Evolutionary conservation across 2,329 filamentous ascomycete species (phyloP), one percentile per base, ranked within the genome.

Genomic region (Triangularia verruculosa): DNA sequence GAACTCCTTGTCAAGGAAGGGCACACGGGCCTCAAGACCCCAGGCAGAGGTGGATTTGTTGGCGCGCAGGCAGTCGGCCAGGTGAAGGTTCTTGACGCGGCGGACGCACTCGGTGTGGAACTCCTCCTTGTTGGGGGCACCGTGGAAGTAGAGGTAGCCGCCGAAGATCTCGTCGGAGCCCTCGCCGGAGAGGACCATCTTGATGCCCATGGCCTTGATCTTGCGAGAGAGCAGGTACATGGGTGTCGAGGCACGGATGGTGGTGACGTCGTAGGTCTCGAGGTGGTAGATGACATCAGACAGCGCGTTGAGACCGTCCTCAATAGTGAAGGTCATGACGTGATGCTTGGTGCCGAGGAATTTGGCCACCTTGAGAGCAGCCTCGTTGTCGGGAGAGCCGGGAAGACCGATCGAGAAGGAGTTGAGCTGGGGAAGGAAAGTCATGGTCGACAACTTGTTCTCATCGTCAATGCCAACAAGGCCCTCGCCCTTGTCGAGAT

Each of bases 21-120:
- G 95, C 66, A 99, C 95, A 75, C 95, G 93, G 52, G 96, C 95
- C 82, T 99, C 95, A 32, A 99, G 87, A 74, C 95, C 95, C 95
- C 95, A 99, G 4, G 95, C 95, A 6, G 92, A 93, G 17, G 95
- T 99, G 39, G 94, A 98, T 84, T 99, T 99, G 90, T 99, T 99
- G 77, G 95, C 95, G 72, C 95, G 89, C 73, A 99, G 84, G 79
- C 95, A 98, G 78, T 99, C 95, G n/a, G 93, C 87, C 69, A 97
- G 81, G 75, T 99, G 95, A 70, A 99, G 83, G 87, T 98, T 94
- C 86, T 98, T 96, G 72, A 99, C 91, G 69, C 95, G 89, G 70
- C 92, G 88, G 57, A 99, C 90, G 24, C 92, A 97, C 83, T 99
- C 95, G 75, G 90, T 88, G 81, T 99, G 95, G 83, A 99, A 96